These are phyloP conservation scores for Pseudogymnoascus sp. DNA, from an alignment of 2,329 filamentous ascomycete genomes.

Conservation along the genomic window DNA sequence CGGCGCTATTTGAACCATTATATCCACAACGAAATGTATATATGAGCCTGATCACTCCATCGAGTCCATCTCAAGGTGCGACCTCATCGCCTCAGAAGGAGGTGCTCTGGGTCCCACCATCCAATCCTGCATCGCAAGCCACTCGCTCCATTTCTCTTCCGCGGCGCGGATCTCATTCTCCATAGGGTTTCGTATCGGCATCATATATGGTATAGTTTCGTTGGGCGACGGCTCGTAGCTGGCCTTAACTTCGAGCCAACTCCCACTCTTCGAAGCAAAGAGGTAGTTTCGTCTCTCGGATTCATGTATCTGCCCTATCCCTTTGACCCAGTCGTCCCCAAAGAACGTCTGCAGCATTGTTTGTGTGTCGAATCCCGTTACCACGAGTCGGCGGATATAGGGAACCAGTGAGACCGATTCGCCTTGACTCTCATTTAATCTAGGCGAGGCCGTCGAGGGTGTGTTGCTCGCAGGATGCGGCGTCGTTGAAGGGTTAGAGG, in stretches of 20 bases:
- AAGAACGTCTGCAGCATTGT: conserved; percentile 92
- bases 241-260: conserved; percentile 81
- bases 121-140: conserved; percentile 97
- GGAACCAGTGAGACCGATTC: conserved; percentile 64
- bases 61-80: background rate
- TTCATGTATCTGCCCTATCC: conserved; percentile 77
- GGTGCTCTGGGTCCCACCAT: conserved; percentile 83
- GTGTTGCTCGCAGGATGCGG: conserved; percentile 17
- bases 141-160: conserved; percentile 84
- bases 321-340: conserved; percentile 80
- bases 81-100: background rate
- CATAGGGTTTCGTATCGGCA: conserved; percentile 68
- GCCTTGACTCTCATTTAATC: conserved; percentile 13
- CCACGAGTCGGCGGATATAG: conserved; percentile 82
- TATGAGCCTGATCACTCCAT: conserved; percentile 5
- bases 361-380: conserved; percentile 82
- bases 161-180: conserved; percentile 76
- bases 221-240: conserved; percentile 82
- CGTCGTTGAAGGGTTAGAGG: conserved; percentile 30
- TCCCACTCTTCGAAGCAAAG: conserved; percentile 87
- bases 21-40: background rate
- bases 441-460: conserved; percentile 24
- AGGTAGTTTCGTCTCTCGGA: conserved; percentile 89
- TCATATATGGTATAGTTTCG: conserved; percentile 81
- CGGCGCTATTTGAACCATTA: background rate